Evolutionary conservation across 192 early-diverging fungal genomes (phyloP), one percentile per base, ranked within the genome.

Genomic region (Lobulomyces angularis): DNA sequence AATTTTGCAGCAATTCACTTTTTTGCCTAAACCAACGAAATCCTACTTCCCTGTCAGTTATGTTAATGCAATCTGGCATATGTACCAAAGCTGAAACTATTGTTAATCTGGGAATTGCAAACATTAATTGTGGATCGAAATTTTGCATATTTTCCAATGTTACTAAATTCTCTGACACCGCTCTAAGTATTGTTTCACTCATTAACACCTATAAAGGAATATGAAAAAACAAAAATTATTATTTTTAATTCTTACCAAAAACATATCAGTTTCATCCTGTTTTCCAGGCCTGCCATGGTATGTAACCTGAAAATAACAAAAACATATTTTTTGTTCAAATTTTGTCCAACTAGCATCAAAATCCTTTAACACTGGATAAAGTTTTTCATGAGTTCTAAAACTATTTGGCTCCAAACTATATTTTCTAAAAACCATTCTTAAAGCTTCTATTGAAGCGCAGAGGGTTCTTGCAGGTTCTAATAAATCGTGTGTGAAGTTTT

Each of bases 301-400:
- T 33, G 52, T 51, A 2, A 77, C 62, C 11, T 66, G 61, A 66
- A 79, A 81, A 60, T 81, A 81, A 27, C 63, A 69, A 46, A 77
- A 72, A 57, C 79, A 81, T 43, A 81, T 66, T 40, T 72, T 66
- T 44, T 72, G 59, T 58, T 81, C 79, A 37, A 81, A 81, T 18
- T 61, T 57, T 19, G 72, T 68, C 79, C 79, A 81, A 1, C 66
- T 61, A 19, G 44, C 49, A 60, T 81, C 79, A 56, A 81, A 79
- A 46, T 79, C 75, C 28, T 48, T 37, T 21, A 81, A 50, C 22
- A 81, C 73, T 22, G 58, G 35, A 36, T 50, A 55, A 41, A 81
- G 55, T n/a, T 65, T 65, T 1, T 26, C 52, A 22, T 73, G 46
- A 18, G 16, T 12, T 12, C 16, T 16, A 12, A 32, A 12, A 12